These are phyloP conservation scores for Golubevia sp. DNA, from an alignment of 1,284 basidiomycete genomes.

Conservation along the genomic window DNA sequence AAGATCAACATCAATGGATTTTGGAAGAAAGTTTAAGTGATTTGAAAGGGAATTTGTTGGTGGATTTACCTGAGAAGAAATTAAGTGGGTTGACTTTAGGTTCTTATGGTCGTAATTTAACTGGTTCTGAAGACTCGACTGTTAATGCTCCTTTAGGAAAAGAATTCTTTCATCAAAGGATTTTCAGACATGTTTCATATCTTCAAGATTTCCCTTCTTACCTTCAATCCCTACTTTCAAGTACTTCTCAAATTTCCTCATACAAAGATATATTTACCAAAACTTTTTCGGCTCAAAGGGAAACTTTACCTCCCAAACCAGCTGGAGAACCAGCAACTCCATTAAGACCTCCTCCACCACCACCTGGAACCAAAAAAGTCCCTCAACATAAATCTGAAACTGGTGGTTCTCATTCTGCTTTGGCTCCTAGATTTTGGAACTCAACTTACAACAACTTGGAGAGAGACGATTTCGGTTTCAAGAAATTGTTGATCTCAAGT, in stretches of 20 bases:
- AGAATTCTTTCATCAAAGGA: background rate
- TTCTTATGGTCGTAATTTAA: background rate
- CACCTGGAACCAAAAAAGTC: background rate
- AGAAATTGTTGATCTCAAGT: constrained; percentile 44
- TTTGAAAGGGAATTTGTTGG: constrained; percentile 23
- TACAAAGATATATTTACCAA: background rate
- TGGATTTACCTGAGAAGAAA: constrained; percentile 44
- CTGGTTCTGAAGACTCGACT: background rate
- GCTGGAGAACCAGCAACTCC: background rate
- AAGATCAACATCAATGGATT: constrained; percentile 53
- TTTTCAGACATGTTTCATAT: background rate
- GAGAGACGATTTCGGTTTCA: constrained; percentile 50
- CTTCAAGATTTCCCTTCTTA: background rate
- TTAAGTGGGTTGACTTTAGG: constrained; percentile 3
- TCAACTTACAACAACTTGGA: background rate
- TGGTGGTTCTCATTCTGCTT: too few relatives aligned
- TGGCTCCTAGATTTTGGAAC: too few relatives aligned
- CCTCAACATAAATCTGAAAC: background rate
- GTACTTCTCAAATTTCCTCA: background rate
- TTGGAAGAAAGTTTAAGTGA: constrained; percentile 50
- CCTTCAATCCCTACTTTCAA: background rate
- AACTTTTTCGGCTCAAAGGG: background rate
- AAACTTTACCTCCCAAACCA: background rate
- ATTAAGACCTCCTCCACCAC: background rate
- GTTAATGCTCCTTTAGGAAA: background rate